phyloP scores from a whole-genome alignment of 2,329 filamentous ascomycete genomes.

The Seiridium cupressi region DNA sequence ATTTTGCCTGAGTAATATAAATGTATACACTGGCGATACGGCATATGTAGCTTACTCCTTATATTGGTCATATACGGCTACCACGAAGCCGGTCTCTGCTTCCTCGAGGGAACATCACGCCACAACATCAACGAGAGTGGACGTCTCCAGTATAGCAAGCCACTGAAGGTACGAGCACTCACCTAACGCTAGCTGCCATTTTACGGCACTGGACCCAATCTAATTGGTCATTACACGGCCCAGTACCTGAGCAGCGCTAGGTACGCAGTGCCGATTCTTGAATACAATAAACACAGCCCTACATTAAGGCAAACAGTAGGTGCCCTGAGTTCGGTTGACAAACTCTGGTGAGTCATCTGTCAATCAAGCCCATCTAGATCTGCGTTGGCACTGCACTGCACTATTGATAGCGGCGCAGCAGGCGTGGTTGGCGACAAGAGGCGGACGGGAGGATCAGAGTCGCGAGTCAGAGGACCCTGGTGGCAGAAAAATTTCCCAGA shows the following conservation, averaged over 20 bases:
- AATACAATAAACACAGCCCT: not conserved
- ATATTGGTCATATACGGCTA: too few species aligned
- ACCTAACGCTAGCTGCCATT: too few species aligned
- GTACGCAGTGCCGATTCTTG: not conserved
- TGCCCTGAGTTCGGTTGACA: not conserved
- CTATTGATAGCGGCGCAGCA: not conserved
- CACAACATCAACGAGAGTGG: too few species aligned
- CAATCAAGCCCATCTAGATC: not conserved
- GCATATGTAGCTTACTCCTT: too few species aligned
- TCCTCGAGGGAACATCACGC: too few species aligned
- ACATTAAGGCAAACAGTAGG: not conserved
- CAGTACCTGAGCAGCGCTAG: not conserved
- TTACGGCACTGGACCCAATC: not conserved
- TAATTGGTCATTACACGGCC: not conserved
- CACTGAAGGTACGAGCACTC: too few species aligned
- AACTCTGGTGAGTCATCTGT: conserved; percentile 3
- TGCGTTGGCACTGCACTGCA: not conserved
- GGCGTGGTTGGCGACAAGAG: not conserved
- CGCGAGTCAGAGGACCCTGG: conserved; percentile 12
- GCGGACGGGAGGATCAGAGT: not conserved
- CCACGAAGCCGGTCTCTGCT: too few species aligned
- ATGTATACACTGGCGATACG: too few species aligned
- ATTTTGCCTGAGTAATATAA: too few species aligned
- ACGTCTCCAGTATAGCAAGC: too few species aligned
- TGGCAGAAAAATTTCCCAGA: conserved; percentile 7